A percentile compares a stretch with the other conserved stretches of the same genome.
Evolutionary conservation across 331 rosid genomes (phyloP).

Genomic region (Saraca asoca): DNA sequence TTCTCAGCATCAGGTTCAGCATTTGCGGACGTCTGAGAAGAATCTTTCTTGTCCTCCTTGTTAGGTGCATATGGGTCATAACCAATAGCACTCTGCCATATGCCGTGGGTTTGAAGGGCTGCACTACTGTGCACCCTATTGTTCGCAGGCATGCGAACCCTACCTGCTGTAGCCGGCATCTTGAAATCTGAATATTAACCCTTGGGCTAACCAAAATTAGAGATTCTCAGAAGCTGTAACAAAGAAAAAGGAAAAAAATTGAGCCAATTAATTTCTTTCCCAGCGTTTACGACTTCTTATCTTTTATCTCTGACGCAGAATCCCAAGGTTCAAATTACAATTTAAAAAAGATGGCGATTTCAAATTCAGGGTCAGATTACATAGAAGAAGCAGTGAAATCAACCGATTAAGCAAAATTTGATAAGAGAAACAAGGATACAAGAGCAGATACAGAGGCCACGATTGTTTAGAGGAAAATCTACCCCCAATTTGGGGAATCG

Average conservation of each 20-base stretch:
- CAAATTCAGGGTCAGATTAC: too few relatives aligned
- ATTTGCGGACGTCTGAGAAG: conserved; percentile 46
- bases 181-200: conserved; percentile 46
- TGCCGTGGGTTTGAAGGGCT: conserved; percentile 94
- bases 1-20: conserved; percentile 82
- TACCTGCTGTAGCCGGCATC: conserved; percentile 95
- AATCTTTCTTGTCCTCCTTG: conserved; percentile 67
- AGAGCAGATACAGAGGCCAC: too few relatives aligned
- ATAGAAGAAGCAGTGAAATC: too few relatives aligned
- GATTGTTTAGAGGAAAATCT: too few relatives aligned
- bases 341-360: too few relatives aligned
- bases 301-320: too few relatives aligned
- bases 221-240: neutral
- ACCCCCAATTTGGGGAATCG: too few relatives aligned
- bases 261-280: too few relatives aligned
- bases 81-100: conserved; percentile 97
- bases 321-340: too few relatives aligned
- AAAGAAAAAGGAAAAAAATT: neutral
- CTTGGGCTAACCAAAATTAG: conserved; percentile 24
- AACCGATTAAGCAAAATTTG: too few relatives aligned
- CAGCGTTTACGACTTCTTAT: too few relatives aligned
- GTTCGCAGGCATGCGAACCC: conserved; percentile 99
- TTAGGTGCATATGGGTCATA: conserved; percentile 92
- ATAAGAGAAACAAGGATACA: too few relatives aligned
- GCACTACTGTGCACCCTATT: conserved; percentile 95